Conservation (phyloP, 2,329 filamentous ascomycete species). For the Alternaria gansuensis region DNA sequence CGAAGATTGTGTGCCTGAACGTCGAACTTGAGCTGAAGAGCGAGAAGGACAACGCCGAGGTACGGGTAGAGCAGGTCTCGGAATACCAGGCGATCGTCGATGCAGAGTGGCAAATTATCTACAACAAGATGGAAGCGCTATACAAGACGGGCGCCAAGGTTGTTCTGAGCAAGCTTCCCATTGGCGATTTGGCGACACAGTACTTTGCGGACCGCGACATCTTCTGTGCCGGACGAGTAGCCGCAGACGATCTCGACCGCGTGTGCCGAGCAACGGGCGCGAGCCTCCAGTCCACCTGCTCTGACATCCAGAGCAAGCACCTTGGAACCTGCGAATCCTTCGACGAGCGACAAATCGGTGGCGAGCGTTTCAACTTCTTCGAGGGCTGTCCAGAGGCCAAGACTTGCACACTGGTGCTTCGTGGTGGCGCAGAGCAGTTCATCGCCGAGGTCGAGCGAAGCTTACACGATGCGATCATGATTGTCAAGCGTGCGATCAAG, state of each 20-base stretch:
- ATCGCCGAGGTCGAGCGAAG: slow-evolving; percentile 98
- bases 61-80: slow-evolving; percentile 96
- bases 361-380: slow-evolving; percentile 98
- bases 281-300: slow-evolving; percentile 93
- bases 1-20: slow-evolving; percentile 96
- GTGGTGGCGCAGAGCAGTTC: slow-evolving; percentile 97
- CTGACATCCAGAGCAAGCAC: slow-evolving; percentile 88
- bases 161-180: slow-evolving; percentile 94
- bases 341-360: slow-evolving; percentile 96
- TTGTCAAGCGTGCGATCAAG: slow-evolving; percentile 96
- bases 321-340: slow-evolving; percentile 90
- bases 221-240: slow-evolving; percentile 95
- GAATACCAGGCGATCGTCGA: slow-evolving; percentile 99
- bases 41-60: slow-evolving; percentile 99
- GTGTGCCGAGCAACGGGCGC: slow-evolving; percentile 95
- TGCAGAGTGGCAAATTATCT: slow-evolving; percentile 99
- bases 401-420: slow-evolving; percentile 94
- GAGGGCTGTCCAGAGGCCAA: slow-evolving; percentile 94
- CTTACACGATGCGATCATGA: slow-evolving; percentile 99
- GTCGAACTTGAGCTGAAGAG: slow-evolving; percentile 98
- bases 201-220: slow-evolving; percentile 98
- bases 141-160: slow-evolving; percentile 96
- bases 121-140: slow-evolving; percentile 96
- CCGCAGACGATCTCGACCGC: slow-evolving; percentile 91
- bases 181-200: slow-evolving; percentile 96